Evolutionary conservation across 208 protist species (phyloP).

Genomic region (Wallacemonas sp.): DNA sequence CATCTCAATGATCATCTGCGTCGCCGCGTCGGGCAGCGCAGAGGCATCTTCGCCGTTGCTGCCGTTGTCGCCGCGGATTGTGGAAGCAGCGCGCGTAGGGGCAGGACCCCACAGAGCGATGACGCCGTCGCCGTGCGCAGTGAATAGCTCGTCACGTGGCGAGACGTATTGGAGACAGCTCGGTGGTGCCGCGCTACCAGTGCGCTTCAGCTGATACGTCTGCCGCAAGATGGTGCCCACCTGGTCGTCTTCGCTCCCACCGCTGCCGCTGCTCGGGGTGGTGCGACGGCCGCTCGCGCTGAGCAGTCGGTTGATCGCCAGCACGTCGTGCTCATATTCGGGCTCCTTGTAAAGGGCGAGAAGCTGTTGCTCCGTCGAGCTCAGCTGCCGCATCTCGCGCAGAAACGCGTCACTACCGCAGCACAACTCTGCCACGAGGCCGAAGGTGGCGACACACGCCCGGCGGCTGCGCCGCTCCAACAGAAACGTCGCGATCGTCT

Average conservation of each 20-base stretch:
- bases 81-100: background rate
- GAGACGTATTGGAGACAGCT: constrained; percentile 71
- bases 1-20: constrained; percentile 1
- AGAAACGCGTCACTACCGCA: constrained; percentile 37
- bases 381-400: constrained; percentile 17
- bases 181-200: constrained; percentile 18
- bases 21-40: background rate
- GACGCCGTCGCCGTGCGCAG: constrained; percentile 57
- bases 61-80: background rate
- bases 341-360: constrained; percentile 42
- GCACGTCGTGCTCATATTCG: constrained; percentile 62
- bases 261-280: background rate
- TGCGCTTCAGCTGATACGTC: background rate
- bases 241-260: background rate
- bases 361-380: constrained; percentile 30
- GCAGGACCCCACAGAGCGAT: constrained; percentile 63
- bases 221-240: background rate
- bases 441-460: constrained; percentile 45
- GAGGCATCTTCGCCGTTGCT: too few species aligned
- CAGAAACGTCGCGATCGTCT: constrained; percentile 54
- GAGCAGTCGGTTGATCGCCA: constrained; percentile 51
- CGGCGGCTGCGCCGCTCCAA: constrained; percentile 30
- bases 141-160: constrained; percentile 71
- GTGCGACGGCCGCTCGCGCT: constrained; percentile 14
- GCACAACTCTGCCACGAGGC: constrained; percentile 48